Conservation (phyloP, 2,329 filamentous ascomycete species). For the Zarea fungicola region DNA sequence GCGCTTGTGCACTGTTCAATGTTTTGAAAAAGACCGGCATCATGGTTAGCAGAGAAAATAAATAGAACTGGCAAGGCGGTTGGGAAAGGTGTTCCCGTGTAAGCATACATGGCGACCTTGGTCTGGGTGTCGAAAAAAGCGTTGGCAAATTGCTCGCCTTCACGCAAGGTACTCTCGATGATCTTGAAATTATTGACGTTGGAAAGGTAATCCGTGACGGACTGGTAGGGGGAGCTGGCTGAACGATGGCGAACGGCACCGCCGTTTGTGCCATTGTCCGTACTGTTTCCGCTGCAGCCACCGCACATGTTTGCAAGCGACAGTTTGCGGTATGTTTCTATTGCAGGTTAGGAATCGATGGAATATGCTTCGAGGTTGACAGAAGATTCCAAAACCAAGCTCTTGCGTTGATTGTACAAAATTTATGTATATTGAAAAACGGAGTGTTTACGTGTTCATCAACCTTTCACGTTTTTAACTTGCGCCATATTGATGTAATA, state of each 20-base stretch:
- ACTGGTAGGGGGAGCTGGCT: slow-evolving; percentile 48
- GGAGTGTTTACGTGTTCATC: no score
- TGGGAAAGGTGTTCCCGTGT: neutral
- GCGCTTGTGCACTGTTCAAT: neutral
- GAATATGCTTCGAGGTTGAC: no score
- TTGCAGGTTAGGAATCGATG: neutral
- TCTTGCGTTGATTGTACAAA: no score
- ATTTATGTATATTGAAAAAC: no score
- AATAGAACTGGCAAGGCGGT: neutral
- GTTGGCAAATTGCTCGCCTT: slow-evolving; percentile 74
- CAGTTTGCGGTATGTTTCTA: no score
- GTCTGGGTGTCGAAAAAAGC: slow-evolving; percentile 63
- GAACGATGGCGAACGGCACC: neutral
- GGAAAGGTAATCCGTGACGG: slow-evolving; percentile 68
- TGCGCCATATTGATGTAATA: no score
- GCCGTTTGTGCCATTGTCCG: neutral
- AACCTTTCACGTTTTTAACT: no score
- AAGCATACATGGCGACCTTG: slow-evolving; percentile 5
- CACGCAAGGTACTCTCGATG: slow-evolving; percentile 66
- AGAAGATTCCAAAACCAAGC: no score
- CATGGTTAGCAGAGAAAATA: slow-evolving; percentile 9
- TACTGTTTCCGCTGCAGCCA: neutral
- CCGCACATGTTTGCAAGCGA: neutral
- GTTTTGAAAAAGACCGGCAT: slow-evolving; percentile 44
- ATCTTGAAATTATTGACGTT: slow-evolving; percentile 18